These are phyloP conservation scores for Coniferiporia sulphurascens DNA, from an alignment of 1,284 basidiomycete species.

Conservation along the genomic window DNA sequence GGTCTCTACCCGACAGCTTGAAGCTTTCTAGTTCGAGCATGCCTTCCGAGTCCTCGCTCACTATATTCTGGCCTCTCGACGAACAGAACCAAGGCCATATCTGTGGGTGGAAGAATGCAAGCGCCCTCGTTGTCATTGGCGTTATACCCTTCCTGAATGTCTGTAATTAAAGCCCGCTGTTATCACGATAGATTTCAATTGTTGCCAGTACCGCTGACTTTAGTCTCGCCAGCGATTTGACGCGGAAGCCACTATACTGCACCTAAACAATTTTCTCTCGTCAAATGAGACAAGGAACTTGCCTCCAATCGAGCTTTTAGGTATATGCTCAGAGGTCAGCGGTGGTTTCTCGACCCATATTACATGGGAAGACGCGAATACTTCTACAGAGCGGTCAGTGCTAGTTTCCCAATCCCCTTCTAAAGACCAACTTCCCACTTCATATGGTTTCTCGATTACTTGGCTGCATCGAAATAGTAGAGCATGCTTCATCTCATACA, in stretches of 20 bases:
- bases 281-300: neutral
- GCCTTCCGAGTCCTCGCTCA: conserved; percentile 21
- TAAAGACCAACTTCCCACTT: neutral
- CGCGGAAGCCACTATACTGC: neutral
- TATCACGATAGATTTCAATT: neutral
- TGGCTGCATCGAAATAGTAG: conserved; percentile 17
- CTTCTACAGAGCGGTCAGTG: conserved; percentile 27
- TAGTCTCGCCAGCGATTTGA: neutral
- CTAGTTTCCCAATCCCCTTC: neutral
- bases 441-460: neutral
- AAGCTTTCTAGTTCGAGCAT: neutral
- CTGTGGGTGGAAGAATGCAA: conserved; percentile 49
- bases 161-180: neutral
- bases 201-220: neutral
- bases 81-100: conserved; percentile 38
- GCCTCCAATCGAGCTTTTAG: conserved; percentile 6
- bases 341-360: neutral
- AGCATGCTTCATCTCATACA: conserved; percentile 42
- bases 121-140: conserved; percentile 46
- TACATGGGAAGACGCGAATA: conserved; percentile 17
- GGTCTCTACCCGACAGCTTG: no score
- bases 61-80: conserved; percentile 53
- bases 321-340: neutral
- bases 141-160: conserved; percentile 21
- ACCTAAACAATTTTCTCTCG: neutral